phyloP scores from a whole-genome alignment of 441 rosid genomes.

The Gossypium aridum region DNA sequence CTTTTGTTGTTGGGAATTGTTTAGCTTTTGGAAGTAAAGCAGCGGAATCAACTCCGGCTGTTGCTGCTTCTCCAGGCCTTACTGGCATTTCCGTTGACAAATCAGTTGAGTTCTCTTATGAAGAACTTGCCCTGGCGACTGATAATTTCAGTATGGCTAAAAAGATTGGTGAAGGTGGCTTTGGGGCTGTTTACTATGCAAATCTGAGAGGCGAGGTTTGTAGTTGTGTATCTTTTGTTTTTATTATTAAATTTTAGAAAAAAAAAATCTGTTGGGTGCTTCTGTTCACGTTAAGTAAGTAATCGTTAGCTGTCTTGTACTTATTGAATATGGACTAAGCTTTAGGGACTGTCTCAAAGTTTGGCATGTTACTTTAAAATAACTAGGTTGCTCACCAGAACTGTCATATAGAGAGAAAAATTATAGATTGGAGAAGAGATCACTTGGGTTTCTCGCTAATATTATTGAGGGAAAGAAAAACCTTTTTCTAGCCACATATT shows the following conservation, averaged over 20 bases:
- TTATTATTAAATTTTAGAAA: not conserved
- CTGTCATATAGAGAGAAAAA: not conserved
- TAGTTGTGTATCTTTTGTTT: not conserved
- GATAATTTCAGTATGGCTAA: conserved; percentile 67
- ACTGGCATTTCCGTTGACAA: conserved; percentile 74
- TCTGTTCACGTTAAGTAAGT: not conserved
- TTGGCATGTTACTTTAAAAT: not conserved
- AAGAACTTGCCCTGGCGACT: conserved; percentile 66
- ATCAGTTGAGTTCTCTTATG: conserved; percentile 59
- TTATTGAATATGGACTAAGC: conserved; percentile 7
- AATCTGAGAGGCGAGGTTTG: conserved; percentile 85
- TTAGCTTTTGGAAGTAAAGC: conserved; percentile 33
- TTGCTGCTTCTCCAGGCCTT: conserved; percentile 36
- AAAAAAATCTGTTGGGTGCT: not conserved
- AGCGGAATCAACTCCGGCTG: conserved; percentile 26
- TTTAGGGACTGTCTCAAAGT: not conserved
- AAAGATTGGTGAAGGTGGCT: conserved; percentile 93
- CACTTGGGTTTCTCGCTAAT: not conserved
- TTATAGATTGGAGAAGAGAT: not conserved
- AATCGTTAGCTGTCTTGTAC: not conserved
- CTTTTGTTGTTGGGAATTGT: conserved; percentile 19
- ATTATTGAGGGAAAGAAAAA: not conserved
- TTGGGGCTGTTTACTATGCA: conserved; percentile 89
- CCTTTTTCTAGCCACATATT: not conserved
- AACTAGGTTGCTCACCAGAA: not conserved